Evolutionary conservation across 2,329 filamentous ascomycete species (phyloP), one percentile per base, ranked within the genome.

Genomic region (Botrytis galanthina): DNA sequence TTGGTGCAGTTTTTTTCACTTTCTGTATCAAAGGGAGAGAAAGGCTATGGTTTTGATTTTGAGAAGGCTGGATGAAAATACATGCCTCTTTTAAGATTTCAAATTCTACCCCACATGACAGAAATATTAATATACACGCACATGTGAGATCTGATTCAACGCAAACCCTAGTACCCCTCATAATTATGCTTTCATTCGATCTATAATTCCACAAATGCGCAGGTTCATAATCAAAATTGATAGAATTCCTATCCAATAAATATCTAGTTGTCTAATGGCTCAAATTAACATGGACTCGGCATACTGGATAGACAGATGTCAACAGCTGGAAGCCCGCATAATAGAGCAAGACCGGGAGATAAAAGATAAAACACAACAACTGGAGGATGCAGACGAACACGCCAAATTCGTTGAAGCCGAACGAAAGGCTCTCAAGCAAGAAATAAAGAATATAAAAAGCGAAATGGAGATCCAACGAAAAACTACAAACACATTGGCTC

Each of bases 301-400:
- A 64, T 46, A 64, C 46, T 64, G 62, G 62, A 64, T 14, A 8
- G 62, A 64, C 2, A 35, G n/a, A 32, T 64, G 62, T 7, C 62
- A 64, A 16, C n/a, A 64, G 5, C 62, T 64, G 18, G 42, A 64
- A 18, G 62, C 62, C 16, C 62, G 18, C 29, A 46, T 64, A 64
- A 22, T 29, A 26, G 62, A 64, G 20, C 39, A 64, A 46, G 42
- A 26, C 3, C 26, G 29, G 20, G 62, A 64, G 29, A 64, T 46
- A 6, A 32, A 22, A 2, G 42, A 46, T 3, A 44, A 64, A 22
- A 46, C n/a, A 35, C 62, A 46, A 20, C 62, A 46, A 26, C 20
- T 64, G n/a, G 62, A 64, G 9, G 62, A 64, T 64, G 62, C 62
- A 44, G 42, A 64, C 22, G 18, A 64, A 4, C 62, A 64, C 16